These are phyloP conservation scores for Juglanconis oblonga DNA, from an alignment of 2,329 filamentous ascomycete species.

Conservation along the genomic window DNA sequence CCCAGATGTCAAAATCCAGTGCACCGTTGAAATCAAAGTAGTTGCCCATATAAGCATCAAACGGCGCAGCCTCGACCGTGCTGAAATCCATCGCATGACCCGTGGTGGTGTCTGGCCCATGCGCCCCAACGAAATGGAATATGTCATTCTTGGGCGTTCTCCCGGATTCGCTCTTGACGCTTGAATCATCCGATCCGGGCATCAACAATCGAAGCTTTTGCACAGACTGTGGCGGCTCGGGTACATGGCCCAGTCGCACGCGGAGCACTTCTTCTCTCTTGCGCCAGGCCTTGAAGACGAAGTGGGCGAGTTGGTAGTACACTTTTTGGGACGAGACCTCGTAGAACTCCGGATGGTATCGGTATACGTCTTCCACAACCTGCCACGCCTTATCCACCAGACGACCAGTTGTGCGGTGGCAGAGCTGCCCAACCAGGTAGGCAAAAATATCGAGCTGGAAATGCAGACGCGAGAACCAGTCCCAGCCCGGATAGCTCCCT, in stretches of 20 bases:
- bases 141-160: constrained; percentile 16
- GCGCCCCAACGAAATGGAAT: neutral
- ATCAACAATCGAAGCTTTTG: constrained; percentile 40
- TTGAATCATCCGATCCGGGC: constrained; percentile 33
- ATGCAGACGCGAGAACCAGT: constrained; percentile 53
- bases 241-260: constrained; percentile 29
- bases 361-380: constrained; percentile 44
- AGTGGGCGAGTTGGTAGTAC: constrained; percentile 42
- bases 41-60: constrained; percentile 44
- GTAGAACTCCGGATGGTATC: constrained; percentile 47
- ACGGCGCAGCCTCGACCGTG: constrained; percentile 21
- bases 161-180: constrained; percentile 25
- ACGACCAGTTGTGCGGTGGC: constrained; percentile 43
- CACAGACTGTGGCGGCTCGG: constrained; percentile 45
- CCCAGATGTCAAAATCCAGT: constrained; percentile 47
- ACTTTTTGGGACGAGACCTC: constrained; percentile 43
- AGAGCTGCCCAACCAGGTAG: constrained; percentile 54
- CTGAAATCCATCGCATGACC: constrained; percentile 5
- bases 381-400: constrained; percentile 55
- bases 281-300: constrained; percentile 51
- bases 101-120: neutral
- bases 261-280: constrained; percentile 42
- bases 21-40: constrained; percentile 39
- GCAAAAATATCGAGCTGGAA: constrained; percentile 56
- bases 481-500: constrained; percentile 44